A percentile compares a stretch with the other conserved stretches of the same genome.
phyloP scores from a whole-genome alignment of 768 basidiomycete species.

The Porpolomopsis calyptriformis region DNA sequence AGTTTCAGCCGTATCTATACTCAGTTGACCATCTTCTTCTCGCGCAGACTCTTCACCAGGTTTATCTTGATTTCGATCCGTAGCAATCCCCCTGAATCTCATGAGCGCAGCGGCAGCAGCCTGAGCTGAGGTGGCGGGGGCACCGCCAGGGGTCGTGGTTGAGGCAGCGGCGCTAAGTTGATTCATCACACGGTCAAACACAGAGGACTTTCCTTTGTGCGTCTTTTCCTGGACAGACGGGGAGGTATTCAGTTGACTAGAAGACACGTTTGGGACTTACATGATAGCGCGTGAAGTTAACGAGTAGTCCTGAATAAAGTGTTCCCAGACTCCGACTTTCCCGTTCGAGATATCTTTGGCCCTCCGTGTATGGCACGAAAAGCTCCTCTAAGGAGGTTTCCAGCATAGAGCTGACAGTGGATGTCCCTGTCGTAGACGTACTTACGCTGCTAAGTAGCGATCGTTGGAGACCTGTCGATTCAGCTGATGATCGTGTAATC shows the following conservation, averaged over 20 bases:
- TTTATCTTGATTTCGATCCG: constrained; percentile 40
- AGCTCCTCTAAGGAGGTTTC: constrained; percentile 94
- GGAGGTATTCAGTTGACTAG: constrained; percentile 2
- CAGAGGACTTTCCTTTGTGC: constrained; percentile 61
- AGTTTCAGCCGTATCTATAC: constrained; percentile 67
- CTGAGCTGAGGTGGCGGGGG: constrained; percentile 63
- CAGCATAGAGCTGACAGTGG: constrained; percentile 74
- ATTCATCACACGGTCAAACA: constrained; percentile 89
- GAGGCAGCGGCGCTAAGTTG: constrained; percentile 71
- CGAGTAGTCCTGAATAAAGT: constrained; percentile 64
- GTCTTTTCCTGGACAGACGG: constrained; percentile 36
- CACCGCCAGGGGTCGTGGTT: constrained; percentile 47
- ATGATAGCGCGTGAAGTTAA: constrained; percentile 79
- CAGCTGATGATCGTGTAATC: constrained; percentile 53
- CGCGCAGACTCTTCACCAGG: constrained; percentile 56
- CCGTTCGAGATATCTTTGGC: constrained; percentile 80
- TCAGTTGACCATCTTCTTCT: constrained; percentile 77
- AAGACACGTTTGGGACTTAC: constrained; percentile 33
- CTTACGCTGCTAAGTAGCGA: constrained; percentile 39
- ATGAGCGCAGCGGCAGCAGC: constrained; percentile 85
- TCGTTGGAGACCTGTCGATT: constrained; percentile 49
- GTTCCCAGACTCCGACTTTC: constrained; percentile 78
- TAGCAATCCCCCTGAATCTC: constrained; percentile 76
- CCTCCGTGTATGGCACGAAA: constrained; percentile 90
- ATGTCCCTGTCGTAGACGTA: constrained; percentile 33